A percentile compares a stretch with the other conserved stretches of the same genome.
Conservation (phyloP, 805 yeast species). For the Clavispora fructus region DNA sequence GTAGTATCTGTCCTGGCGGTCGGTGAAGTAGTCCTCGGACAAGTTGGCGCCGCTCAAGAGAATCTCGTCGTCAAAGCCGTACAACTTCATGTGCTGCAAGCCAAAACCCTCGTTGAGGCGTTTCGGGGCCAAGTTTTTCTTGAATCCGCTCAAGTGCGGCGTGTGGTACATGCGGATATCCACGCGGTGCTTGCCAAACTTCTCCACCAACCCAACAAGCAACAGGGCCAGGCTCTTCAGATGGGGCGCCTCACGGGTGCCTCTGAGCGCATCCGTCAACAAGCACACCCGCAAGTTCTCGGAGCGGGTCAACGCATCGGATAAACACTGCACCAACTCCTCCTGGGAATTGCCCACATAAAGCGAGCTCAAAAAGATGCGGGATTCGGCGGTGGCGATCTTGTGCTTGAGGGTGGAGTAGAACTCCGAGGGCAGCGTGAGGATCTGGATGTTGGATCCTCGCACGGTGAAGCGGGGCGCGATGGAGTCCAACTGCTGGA, state of each 20-base stretch:
- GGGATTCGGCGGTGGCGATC: slow-evolving; percentile 53
- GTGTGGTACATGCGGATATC: slow-evolving; percentile 85
- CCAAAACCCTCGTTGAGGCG: slow-evolving; percentile 91
- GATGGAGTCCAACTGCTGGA: slow-evolving; percentile 53
- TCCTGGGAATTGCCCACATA: slow-evolving; percentile 80
- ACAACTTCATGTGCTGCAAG: slow-evolving; percentile 93
- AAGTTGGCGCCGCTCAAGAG: slow-evolving; percentile 88
- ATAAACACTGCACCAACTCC: slow-evolving; percentile 64
- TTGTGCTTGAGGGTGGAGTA: slow-evolving; percentile 59
- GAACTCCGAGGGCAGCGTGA: slow-evolving; percentile 67
- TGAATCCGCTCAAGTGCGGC: slow-evolving; percentile 71
- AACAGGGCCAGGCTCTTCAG: slow-evolving; percentile 67
- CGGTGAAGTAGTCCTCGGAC: slow-evolving; percentile 86
- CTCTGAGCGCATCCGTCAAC: slow-evolving; percentile 81
- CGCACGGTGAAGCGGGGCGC: slow-evolving; percentile 64
- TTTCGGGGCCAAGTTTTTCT: slow-evolving; percentile 63
- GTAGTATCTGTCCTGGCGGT: slow-evolving; percentile 92
- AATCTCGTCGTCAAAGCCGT: slow-evolving; percentile 90
- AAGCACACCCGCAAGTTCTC: slow-evolving; percentile 64
- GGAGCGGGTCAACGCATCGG: slow-evolving; percentile 53
- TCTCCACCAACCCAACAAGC: slow-evolving; percentile 58
- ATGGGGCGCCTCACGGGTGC: slow-evolving; percentile 87
- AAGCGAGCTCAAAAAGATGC: slow-evolving; percentile 78
- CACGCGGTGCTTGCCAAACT: slow-evolving; percentile 62
- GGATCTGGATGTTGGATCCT: slow-evolving; percentile 52